Conservation (phyloP, 2,329 filamentous ascomycete genomes). For the Colletotrichum melonis region DNA sequence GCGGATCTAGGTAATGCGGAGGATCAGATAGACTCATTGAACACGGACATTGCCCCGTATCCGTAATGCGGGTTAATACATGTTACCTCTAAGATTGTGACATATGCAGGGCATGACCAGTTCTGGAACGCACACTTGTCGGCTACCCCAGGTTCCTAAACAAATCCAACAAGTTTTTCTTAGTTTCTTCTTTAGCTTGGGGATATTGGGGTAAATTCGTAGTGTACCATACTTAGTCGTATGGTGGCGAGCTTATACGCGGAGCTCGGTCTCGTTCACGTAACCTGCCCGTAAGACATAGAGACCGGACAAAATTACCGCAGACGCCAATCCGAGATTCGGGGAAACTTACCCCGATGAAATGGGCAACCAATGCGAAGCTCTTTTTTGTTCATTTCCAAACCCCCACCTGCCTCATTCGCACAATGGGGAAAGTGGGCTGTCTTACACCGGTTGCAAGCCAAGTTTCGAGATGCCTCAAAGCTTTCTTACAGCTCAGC, state of each 20-base stretch:
- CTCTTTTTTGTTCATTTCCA: not conserved
- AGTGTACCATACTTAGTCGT: too few relatives aligned
- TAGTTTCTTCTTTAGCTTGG: not conserved
- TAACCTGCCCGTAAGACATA: not conserved
- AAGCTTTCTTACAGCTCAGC: constrained; percentile 13
- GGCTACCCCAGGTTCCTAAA: not conserved
- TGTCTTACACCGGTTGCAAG: not conserved
- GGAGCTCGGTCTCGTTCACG: not conserved
- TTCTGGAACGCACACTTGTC: too few relatives aligned
- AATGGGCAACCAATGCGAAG: not conserved
- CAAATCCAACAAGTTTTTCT: too few relatives aligned
- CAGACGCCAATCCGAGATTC: not conserved
- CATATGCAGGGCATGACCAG: too few relatives aligned
- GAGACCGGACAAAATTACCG: not conserved
- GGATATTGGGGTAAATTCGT: constrained; percentile 1
- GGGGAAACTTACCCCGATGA: constrained; percentile 7
- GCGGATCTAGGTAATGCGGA: constrained; percentile 5
- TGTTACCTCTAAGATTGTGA: not conserved
- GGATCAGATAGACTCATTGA: not conserved
- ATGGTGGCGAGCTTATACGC: too few relatives aligned
- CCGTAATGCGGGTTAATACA: not conserved
- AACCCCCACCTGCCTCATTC: constrained; percentile 4
- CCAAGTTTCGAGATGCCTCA: not conserved
- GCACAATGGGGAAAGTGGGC: not conserved
- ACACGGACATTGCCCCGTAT: too few relatives aligned